These are phyloP conservation scores for Pilobolus umbonatus DNA, from an alignment of 192 early-diverging fungal genomes.

Conservation along the genomic window DNA sequence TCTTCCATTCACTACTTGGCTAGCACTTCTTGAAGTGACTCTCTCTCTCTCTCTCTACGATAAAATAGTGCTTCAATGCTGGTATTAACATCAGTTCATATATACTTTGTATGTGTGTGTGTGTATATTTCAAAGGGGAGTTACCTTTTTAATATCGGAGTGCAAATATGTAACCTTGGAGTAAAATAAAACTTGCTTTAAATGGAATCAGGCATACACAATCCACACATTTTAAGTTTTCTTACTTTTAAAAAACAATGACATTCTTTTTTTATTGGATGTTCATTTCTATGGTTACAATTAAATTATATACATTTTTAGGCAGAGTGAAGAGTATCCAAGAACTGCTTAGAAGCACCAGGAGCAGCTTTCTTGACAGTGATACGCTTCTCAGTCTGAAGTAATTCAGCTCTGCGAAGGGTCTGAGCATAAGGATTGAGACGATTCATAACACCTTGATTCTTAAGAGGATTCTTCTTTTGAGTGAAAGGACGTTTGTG, in stretches of 20 bases:
- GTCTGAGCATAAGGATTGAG: slow-evolving; percentile 98
- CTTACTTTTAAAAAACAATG: neutral
- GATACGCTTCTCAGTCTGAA: slow-evolving; percentile 56
- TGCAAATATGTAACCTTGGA: too few species aligned
- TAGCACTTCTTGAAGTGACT: too few species aligned
- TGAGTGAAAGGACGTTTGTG: slow-evolving; percentile 92
- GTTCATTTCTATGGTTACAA: neutral
- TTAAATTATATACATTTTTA: slow-evolving; percentile 9
- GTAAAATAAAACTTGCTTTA: too few species aligned
- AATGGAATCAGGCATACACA: too few species aligned
- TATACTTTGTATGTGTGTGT: too few species aligned
- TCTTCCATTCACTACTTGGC: too few species aligned
- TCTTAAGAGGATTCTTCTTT: slow-evolving; percentile 99
- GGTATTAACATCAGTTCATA: too few species aligned
- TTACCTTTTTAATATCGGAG: too few species aligned
- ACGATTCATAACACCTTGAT: slow-evolving; percentile 86
- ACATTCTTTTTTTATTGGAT: neutral
- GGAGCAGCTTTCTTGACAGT: slow-evolving; percentile 21
- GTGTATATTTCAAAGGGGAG: too few species aligned
- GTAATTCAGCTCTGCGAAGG: slow-evolving; percentile 73
- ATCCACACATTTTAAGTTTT: neutral
- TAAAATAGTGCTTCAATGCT: too few species aligned
- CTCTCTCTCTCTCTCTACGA: too few species aligned
- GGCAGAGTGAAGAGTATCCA: slow-evolving; percentile 34
- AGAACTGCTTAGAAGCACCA: slow-evolving; percentile 26